A percentile compares a stretch with the other conserved stretches of the same genome.
These are phyloP conservation scores for Umbellularia californica DNA, from an alignment of 164 flowering plant species.

Conservation along the genomic window DNA sequence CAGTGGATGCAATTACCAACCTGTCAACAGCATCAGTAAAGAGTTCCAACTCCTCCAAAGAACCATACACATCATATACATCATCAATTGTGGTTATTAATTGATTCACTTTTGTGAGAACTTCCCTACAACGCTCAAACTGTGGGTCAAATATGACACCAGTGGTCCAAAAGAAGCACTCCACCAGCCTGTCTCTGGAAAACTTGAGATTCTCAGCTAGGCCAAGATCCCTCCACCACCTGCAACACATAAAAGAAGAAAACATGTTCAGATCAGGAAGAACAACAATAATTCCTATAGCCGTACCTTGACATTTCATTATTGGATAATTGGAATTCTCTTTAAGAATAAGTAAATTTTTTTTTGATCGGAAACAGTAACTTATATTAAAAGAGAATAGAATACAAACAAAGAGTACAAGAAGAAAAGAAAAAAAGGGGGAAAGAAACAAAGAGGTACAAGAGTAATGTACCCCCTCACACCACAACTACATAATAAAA, in stretches of 20 bases:
- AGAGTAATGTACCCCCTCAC: no score
- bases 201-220: slow-evolving; percentile 26
- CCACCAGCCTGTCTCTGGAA: slow-evolving; percentile 38
- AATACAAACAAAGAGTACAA: no score
- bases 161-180: slow-evolving; percentile 30
- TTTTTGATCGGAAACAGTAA: no score
- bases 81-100: slow-evolving; percentile 37
- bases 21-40: slow-evolving; percentile 36
- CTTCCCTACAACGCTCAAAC: slow-evolving; percentile 19
- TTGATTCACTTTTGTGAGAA: slow-evolving; percentile 20
- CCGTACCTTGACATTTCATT: no score
- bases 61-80: slow-evolving; percentile 42
- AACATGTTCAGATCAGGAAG: no score
- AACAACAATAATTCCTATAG: no score
- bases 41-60: slow-evolving; percentile 34
- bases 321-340: no score
- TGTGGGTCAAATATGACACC: slow-evolving; percentile 33
- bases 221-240: slow-evolving; percentile 23
- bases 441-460: no score
- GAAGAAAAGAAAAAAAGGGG: no score
- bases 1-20: slow-evolving; percentile 10
- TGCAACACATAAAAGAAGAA: background rate
- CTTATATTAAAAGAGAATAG: no score
- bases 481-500: no score
- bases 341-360: no score